A percentile compares a stretch with the other conserved stretches of the same genome.
These are phyloP conservation scores for Toxoplasma gondii DNA, from an alignment of 169 alveolate species.

Conservation along the genomic window DNA sequence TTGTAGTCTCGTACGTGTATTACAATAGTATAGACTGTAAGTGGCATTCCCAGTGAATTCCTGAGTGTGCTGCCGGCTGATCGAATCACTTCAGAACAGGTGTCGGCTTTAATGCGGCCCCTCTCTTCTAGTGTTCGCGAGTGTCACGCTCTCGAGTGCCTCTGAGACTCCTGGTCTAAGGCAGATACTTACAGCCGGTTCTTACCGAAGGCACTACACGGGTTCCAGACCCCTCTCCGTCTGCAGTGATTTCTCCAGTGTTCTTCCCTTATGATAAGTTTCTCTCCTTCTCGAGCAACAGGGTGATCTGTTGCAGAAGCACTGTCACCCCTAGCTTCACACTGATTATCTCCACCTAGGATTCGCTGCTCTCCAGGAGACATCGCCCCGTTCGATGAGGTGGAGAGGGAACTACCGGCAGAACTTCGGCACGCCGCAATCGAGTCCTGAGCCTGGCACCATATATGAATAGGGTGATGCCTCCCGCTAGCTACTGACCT, in stretches of 20 bases:
- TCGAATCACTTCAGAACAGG: too few relatives aligned
- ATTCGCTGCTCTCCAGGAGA: neutral
- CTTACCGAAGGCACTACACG: constrained; percentile 31
- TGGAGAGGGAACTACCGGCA: neutral
- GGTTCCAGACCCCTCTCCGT: constrained; percentile 1
- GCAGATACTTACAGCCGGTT: neutral
- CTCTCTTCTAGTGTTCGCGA: too few relatives aligned
- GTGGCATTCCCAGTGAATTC: too few relatives aligned
- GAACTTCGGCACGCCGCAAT: neutral
- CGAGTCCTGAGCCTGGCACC: neutral
- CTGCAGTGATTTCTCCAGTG: neutral
- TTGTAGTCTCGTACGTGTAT: too few relatives aligned
- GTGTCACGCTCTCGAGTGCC: neutral
- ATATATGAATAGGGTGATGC: neutral
- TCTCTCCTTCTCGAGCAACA: neutral
- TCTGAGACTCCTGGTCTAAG: neutral
- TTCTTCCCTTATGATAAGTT: neutral
- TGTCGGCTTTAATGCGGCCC: too few relatives aligned
- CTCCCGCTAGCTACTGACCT: neutral
- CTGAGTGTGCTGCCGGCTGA: too few relatives aligned
- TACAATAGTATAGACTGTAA: too few relatives aligned
- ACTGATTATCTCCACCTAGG: neutral
- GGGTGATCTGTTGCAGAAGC: neutral
- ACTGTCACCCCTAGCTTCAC: neutral
- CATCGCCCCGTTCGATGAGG: neutral